Evolutionary conservation across 805 yeast species (phyloP), one percentile per base, ranked within the genome.

Genomic region (Grigorovia transvaalensis): DNA sequence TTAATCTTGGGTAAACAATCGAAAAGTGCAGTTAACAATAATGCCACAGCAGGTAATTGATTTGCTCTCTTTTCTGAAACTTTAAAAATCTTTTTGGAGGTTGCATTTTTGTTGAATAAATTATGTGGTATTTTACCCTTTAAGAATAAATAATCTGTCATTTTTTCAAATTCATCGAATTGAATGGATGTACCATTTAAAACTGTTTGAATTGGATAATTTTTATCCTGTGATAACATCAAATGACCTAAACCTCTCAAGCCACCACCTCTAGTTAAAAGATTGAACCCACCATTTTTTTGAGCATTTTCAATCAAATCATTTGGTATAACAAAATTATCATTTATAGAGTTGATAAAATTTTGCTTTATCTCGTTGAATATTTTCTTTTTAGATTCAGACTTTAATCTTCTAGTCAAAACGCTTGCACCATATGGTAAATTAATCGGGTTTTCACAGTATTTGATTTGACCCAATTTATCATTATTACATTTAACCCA

Each of bases 361-460:
- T 48, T 48, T 19, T 67, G 66, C 51, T 71, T 74, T 18, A 84
- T 78, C 57, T 83, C 89, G 33, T 71, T 66, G 55, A 71, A 78
- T 18, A 84, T 58, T 4, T 67, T 71, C 41, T 73, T 74, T 35
- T 71, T 72, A 54, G 76, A 76, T 58, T 81, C 86, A 46, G 70
- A 60, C 51, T 71, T 71, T 54, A 82, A 63, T 56, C 86, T 67
- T 57, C 79, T 73, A 0, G 84, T 74, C 45, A 84, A 66, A 1
- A 83, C 82, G 29, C 85, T 87, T 1, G 88, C 85, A 18, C 91
- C 91, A 61, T 80, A 85, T 0, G 89, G 89, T 46, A 84, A 66
- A 1, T 83, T 77, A 2, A 81, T 80, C 0, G 88, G 85, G 15
- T 72, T 73, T 8, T 73, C 70, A 30, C 84, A 79, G 56, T 78